Evolutionary conservation across 192 early-diverging fungal species (phyloP), one percentile per base, ranked within the genome.

Genomic region (Coemansia sp.): DNA sequence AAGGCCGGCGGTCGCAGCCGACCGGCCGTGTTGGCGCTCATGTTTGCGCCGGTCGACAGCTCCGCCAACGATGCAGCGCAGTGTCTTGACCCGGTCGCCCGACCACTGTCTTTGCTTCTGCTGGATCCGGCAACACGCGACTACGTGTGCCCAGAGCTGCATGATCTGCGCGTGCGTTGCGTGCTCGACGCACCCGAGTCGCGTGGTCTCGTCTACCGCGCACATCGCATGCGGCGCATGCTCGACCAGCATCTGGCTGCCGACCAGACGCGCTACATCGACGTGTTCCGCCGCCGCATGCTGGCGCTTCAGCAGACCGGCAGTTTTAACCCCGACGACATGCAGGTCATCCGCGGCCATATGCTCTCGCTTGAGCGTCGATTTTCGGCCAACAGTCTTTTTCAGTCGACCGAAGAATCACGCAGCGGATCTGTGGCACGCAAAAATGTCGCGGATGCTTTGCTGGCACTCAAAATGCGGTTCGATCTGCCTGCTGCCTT

Each of bases 171-270:
- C 38, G 64, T 67, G 44, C 64, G 64, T 22, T 60, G 64, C 45
- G 64, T 67, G 52, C 60, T 67, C 17, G 64, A 67, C 24, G 39
- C 57, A 25, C 52, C 57, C 40, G 64, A 67, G 34, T 49, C 64
- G 17, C 57, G 64, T 18, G 64, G 57, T 33, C 53, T 67, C 9
- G 37, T 67, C 4, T 67, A 67, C 34, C 43, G 64, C 1, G 64
- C 64, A 44, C 53, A 54, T 23, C 64, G 64, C 25, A 67, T 67
- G 64, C 57, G 47, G 52, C 44, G 39, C 25, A 59, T 50, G 27
- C 57, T 67, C n/a, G 30, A 39, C 21, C 38, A 59, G 25, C 38
- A 59, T n/a, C 21, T 67, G 46, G 48, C 17, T 14, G 19, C 24
- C 1, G 42, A 60, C 57, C 57, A 57, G 2, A 45, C 37, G 15